phyloP scores from a whole-genome alignment of 805 yeast genomes.

The Schwanniomyces yamadae region DNA sequence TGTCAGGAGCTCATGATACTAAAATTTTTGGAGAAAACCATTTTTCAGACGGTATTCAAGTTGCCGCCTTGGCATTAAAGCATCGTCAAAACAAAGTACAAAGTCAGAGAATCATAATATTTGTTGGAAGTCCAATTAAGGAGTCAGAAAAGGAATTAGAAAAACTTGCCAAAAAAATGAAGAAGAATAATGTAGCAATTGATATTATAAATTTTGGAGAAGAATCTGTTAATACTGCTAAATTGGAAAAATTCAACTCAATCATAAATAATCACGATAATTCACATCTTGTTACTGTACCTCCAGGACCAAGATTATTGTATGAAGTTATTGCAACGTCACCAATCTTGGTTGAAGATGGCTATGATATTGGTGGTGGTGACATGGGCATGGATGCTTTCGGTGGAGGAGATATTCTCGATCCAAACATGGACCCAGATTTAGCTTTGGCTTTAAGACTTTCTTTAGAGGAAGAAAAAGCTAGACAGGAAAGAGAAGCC shows the following conservation, averaged over 20 bases:
- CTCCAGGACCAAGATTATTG: slow-evolving; percentile 83
- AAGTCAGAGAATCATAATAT: slow-evolving; percentile 83
- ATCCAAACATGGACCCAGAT: slow-evolving; percentile 94
- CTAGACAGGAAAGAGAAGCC: slow-evolving; percentile 80
- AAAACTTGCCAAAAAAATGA: slow-evolving; percentile 85
- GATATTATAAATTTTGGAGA: slow-evolving; percentile 94
- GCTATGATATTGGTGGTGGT: slow-evolving; percentile 49
- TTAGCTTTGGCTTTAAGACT: slow-evolving; percentile 92
- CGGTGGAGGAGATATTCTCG: slow-evolving; percentile 47
- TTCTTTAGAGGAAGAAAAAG: slow-evolving; percentile 91
- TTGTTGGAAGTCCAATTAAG: slow-evolving; percentile 82
- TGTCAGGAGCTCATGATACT: slow-evolving; percentile 80
- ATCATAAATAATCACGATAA: slow-evolving; percentile 73
- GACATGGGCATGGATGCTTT: slow-evolving; percentile 46
- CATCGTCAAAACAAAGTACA: slow-evolving; percentile 95
- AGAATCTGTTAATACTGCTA: slow-evolving; percentile 69
- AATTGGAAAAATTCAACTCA: slow-evolving; percentile 75
- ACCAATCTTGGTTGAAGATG: slow-evolving; percentile 68
- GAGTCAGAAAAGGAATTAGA: slow-evolving; percentile 72
- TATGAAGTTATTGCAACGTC: slow-evolving; percentile 80
- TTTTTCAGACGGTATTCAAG: slow-evolving; percentile 82
- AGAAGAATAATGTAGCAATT: slow-evolving; percentile 86
- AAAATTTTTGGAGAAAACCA: slow-evolving; percentile 66
- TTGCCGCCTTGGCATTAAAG: slow-evolving; percentile 86
- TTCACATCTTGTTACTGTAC: slow-evolving; percentile 79